Base-by-base conservation (phyloP, 2,329 filamentous ascomycete genomes). In the Fusarium algeriense region DNA sequence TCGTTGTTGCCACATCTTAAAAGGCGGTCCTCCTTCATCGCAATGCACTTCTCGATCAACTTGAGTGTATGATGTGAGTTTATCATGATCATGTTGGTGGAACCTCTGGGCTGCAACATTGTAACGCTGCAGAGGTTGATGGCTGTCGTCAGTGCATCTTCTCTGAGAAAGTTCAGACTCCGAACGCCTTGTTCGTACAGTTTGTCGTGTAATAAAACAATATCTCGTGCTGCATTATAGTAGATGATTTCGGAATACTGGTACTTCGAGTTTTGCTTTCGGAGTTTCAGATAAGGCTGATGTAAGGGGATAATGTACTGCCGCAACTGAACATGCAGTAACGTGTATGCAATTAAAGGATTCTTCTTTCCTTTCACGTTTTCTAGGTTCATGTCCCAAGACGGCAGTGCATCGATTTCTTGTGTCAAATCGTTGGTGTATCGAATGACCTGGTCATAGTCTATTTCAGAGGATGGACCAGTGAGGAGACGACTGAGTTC, bases 221-320 rank as follows among this genome's bases (percentile, higher is more conserved):
- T 87, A 69, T 90, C 88, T 37, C 88, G 84, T 2, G 88, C 88
- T 1, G 88, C 87, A 60, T 88, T 89, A 79, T 90, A 90, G 81
- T 89, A 90, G 50, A 90, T 86, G 63, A 89, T 88, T 71, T 90
- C 88, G 3, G 88, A 89, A 74, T 88, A 87, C 73, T 90, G 88
- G 75, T 89, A 90, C 71, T 88, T 88, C 60, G 87, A 87, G 78
- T 89, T 88, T 67, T 84, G 83, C 79, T 87, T 87, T 71, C 88
- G 85, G 56, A 89, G 83, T 74, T 88, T 88, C 34, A 90, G 82
- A 75, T 87, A 90, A 2, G 88, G 87, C 67, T 90, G 87, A 73
- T 89, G 88, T 10, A 90, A 81, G 2, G 88, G 87, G 67, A 90
- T 87, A 63, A 90, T 89, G 78, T 89, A 90, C 75, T 90, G 87